Base-by-base conservation (phyloP, 2,329 filamentous ascomycete species). In the Aspergillus arachidicola region DNA sequence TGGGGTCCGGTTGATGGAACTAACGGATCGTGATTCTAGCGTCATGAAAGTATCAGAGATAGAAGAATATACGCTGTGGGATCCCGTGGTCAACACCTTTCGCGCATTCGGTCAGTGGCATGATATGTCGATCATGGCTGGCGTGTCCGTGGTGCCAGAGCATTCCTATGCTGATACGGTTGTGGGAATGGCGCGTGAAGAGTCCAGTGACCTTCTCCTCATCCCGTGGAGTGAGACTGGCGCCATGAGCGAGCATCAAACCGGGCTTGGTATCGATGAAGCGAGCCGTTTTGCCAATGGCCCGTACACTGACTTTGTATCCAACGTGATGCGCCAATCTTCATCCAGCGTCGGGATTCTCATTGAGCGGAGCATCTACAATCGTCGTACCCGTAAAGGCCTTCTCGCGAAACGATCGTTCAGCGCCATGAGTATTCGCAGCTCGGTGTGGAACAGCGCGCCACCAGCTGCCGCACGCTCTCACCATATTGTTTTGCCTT, bases 31-130 rank as follows among this genome's bases (percentile, higher is more conserved):
- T 84, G 91, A 92, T 48, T 97, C 94, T 0, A 94, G 93, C 21
- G 94, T 97, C 70, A 98, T 98, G 94, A 90, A 92, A 70, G 92
- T 96, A 12, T 90, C 93, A 0, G 93, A 96, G 72, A 84, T 90
- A 3, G 90, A 93, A 45, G 92, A 95, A 56, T 86, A 88, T 64
- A 86, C 86, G 30, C 83, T 86, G 7, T 85, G 86, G 71, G 94
- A 98, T 71, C 93, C 94, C 0, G 89, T 98, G 4, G 88, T 97
- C 60, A 97, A 96, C 74, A 91, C 92, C 0, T 97, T 97, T 84
- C 88, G 91, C 55, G 92, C 93, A 0, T 94, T 97, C 69, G 93
- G 92, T 1, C 90, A 91, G 66, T 86, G 97, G 46, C 89, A 95
- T 73, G 92, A 94, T 66, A 85, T 97, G 1, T 88, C 92, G 0